Base-by-base conservation (phyloP, 352 stramenopile species). In the Salisapilia sapeloensis region DNA sequence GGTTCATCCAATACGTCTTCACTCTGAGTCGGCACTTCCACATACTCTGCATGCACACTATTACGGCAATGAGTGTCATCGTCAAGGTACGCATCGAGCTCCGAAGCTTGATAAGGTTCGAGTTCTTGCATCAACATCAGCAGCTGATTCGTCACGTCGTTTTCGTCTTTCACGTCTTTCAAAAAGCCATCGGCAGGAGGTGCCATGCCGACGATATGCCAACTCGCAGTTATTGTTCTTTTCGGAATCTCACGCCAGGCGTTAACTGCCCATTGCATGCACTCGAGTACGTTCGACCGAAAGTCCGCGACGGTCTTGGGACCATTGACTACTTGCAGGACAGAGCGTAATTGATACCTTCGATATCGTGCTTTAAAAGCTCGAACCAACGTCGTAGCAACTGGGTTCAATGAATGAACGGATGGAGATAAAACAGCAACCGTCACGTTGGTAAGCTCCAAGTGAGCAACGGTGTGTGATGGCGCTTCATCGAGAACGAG, bases 311-410 rank as follows among this genome's bases (percentile, higher is more conserved):
- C 29, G 10, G 26, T 50, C 36, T 66, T 79, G 1, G 42, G 48
- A 13, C 51, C 37, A 12, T 82, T 60, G 10, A 52, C 46, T 26
- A 61, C 66, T 33, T 80, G 59, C 21, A 80, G 72, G 8, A 56
- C 66, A 38, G 80, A 48, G 8, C 60, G 61, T 38, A 89, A 21
- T 29, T 89, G 61, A 35, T 78, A 64, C 14, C 65, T 60, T 7
- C 72, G 69, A 42, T 77, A 85, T 6, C 61, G 61, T 40, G 74
- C 80, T 45, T 89, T 89, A 29, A 83, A 66, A 6, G 61, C 71
- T 10, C 50, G 56, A 2, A 75, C 44, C 4, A 83, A 44, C 4
- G 62, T 60, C 4, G 57, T 70, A 6, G 56, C 69, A 38, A 83
- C 64, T 10, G 69, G 72, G 23, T 84, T 80, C 10, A 82, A 45